Evolutionary conservation across 1,284 basidiomycete species (phyloP), one percentile per base, ranked within the genome.

Genomic region (Chalciporus sp.): DNA sequence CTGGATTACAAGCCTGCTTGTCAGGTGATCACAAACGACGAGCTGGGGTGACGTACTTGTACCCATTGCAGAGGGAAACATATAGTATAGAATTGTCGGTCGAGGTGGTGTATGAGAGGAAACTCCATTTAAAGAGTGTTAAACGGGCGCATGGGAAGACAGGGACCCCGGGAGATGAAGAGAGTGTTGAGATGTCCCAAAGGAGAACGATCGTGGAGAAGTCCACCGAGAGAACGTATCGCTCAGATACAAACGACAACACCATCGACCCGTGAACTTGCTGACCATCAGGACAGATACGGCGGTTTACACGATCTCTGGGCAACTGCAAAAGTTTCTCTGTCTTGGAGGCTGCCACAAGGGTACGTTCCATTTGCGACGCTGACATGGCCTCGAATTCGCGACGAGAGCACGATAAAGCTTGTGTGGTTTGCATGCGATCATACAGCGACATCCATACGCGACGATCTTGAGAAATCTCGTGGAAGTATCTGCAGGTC

Each of bases 171-270:
- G 37, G 20, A 17, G 46, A 47, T 17, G 46, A 47, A 16, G 23
- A 16, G 4, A 17, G n/a, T 17, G 20, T 43, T 19, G 28, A 7
- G 23, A 28, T 19, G n/a, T 42, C 47, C 46, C 54, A 56, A 29
- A 56, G 27, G 27, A 26, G 47, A 31, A 55, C 31, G 4, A 39
- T 26, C n/a, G 37, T 52, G n/a, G 33, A 40, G 4, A 16, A 33
- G 26, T 39, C 47, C 42, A 28, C 55, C 17, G 47, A 44, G 23
- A 56, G 29, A 20, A 56, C 23, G 42, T 56, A 50, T 5, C 42
- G 53, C 23, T 50, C 55, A 16, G 33, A 28, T 27, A 56, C 42
- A 27, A 56, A 56, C 6, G 53, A 43, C 19, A 56, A 17, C 23
- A n/a, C 26, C 19, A 11, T 12, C 10, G 45, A 11, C 7, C 23